A percentile compares a stretch with the other conserved stretches of the same genome.
These are phyloP conservation scores for Insectozyma bohioensis DNA, from an alignment of 1,139 yeast species.

Conservation along the genomic window DNA sequence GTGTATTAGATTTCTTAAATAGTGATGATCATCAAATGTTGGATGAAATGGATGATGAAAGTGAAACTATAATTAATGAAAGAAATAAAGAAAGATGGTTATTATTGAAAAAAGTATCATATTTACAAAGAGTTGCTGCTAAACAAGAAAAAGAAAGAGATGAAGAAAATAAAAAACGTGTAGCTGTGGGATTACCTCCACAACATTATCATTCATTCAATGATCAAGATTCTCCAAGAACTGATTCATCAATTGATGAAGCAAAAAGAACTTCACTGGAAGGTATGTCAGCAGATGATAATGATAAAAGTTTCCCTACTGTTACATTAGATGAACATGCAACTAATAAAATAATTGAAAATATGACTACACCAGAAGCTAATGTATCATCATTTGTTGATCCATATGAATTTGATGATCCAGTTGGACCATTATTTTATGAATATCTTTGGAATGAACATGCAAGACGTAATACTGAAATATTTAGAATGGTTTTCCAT, in stretches of 20 bases:
- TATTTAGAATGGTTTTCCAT: slow-evolving; percentile 84
- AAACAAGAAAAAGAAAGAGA: slow-evolving; percentile 35
- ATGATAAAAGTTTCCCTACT: slow-evolving; percentile 38
- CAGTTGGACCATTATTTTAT: slow-evolving; percentile 72
- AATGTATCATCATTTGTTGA: slow-evolving; percentile 59
- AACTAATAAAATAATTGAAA: slow-evolving; percentile 42
- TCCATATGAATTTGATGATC: slow-evolving; percentile 88
- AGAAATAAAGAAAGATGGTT: slow-evolving; percentile 64
- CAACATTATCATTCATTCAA: slow-evolving; percentile 2
- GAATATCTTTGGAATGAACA: slow-evolving; percentile 86
- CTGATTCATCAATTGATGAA: slow-evolving; percentile 4
- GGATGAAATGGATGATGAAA: slow-evolving; percentile 40
- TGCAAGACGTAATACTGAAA: slow-evolving; percentile 80
- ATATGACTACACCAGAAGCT: slow-evolving; percentile 32
- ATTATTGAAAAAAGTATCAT: slow-evolving; percentile 66
- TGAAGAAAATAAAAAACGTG: slow-evolving; percentile 33
- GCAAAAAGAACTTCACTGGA: slow-evolving; percentile 6
- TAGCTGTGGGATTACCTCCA: slow-evolving; percentile 33
- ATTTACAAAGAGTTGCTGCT: slow-evolving; percentile 62
- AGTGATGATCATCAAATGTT: slow-evolving; percentile 40
- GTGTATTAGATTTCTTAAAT: slow-evolving; percentile 54
- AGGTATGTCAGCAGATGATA: slow-evolving; percentile 9
- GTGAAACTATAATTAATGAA: slow-evolving; percentile 41
- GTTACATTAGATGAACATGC: slow-evolving; percentile 48
- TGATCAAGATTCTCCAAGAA: slow-evolving; percentile 8